Base-by-base conservation (phyloP, 176 grass and related monocot species). In the Coix lacrymajobi region DNA sequence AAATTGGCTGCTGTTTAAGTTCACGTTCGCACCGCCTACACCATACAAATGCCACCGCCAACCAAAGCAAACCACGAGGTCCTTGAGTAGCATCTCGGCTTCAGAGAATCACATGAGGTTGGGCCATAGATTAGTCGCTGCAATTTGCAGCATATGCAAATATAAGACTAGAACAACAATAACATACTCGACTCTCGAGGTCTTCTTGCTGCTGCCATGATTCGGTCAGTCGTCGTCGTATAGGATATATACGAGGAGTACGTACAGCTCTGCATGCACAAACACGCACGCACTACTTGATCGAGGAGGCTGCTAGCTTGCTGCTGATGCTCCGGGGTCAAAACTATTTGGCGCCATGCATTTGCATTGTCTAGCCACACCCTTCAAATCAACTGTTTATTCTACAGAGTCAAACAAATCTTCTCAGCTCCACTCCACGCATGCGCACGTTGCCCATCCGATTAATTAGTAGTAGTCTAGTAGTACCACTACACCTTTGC, bases 321-420 rank as follows among this genome's bases (percentile, higher is more conserved):
- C n/a, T n/a, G n/a, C n/a, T n/a, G n/a, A n/a, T n/a, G n/a, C n/a
- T n/a, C 28, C 12, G 26, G 69, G 54, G 61, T 75, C 85, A 81
- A 80, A 86, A 41, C 60, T 43, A 40, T 74, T 74, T 66, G 60
- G 58, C 60, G 77, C 61, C 44, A 22, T 22, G 49, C 49, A 51
- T 20, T 51, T 22, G 49, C 49, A 51, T 20, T 51, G 48, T 5
- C 0, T 52, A 52, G 48, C 17, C 45, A 48, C 41, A 1, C 11
- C 22, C 33, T 67, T 68, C 34, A 68, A 67, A 67, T 69, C 66
- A 69, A 29, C 28, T 17, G n/a, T n/a, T n/a, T n/a, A 29, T 10
- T 71, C 39, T n/a, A n/a, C 7, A 20, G 1, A 19, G 40, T 43
- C 69, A 28, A 71, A 71, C 69, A 46, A 17, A 45, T 71, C 14